Conservation (phyloP, 495 filamentous ascomycete species). For the Peziza echinospora region DNA sequence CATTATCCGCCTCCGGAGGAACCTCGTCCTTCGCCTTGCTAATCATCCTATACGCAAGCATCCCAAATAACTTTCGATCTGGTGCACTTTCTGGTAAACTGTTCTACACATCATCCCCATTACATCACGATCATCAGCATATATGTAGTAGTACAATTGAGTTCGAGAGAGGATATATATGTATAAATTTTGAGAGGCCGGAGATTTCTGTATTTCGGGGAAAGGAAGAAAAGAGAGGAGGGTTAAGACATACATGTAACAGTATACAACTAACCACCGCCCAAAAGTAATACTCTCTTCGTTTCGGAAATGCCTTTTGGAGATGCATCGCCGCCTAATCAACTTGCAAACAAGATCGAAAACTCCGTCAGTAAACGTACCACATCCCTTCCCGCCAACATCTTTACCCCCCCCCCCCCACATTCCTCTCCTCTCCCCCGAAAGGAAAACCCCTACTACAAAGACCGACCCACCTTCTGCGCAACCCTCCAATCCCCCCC, state of each 20-base stretch:
- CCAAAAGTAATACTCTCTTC: conserved; percentile 37
- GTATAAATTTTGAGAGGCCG: no score
- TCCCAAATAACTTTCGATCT: conserved; percentile 35
- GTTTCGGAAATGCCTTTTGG: conserved; percentile 34
- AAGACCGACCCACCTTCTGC: conserved; percentile 28
- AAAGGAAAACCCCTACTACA: background rate
- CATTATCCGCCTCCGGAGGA: conserved; percentile 20
- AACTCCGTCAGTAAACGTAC: conserved; percentile 29
- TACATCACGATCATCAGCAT: no score
- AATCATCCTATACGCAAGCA: conserved; percentile 37
- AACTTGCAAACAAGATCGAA: conserved; percentile 32
- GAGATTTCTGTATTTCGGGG: no score
- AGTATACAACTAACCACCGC: conserved; percentile 32
- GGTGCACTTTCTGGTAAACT: conserved; percentile 23
- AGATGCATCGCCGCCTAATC: conserved; percentile 41
- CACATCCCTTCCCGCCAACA: conserved; percentile 30
- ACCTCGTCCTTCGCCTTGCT: conserved; percentile 33
- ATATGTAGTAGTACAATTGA: no score
- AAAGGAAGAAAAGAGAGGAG: background rate
- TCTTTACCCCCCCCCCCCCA: conserved; percentile 30
- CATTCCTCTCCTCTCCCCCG: conserved; percentile 27
- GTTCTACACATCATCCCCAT: conserved; percentile 11
- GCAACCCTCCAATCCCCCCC: conserved; percentile 33
- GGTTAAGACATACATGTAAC: conserved; percentile 11
- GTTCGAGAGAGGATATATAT: no score